Percentiles rank a stretch among this genome's conserved stretches.
These are phyloP conservation scores for Candida broadrunensis DNA, from an alignment of 805 yeast species.

Conservation along the genomic window DNA sequence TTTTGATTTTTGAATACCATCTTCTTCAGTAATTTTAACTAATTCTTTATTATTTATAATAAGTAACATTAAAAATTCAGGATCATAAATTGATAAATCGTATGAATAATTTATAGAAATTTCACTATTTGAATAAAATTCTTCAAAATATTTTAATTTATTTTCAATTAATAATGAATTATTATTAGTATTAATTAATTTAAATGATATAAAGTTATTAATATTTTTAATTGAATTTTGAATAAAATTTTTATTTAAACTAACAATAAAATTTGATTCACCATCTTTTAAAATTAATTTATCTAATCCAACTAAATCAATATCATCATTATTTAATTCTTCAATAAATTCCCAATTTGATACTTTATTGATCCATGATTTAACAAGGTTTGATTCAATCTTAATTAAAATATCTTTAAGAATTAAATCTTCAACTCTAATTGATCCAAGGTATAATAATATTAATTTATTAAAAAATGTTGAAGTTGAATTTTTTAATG, in stretches of 20 bases:
- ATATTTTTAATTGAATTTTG: slow-evolving; percentile 39
- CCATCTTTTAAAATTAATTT: slow-evolving; percentile 44
- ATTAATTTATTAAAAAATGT: slow-evolving; percentile 43
- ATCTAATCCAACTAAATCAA: slow-evolving; percentile 43
- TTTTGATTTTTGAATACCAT: slow-evolving; percentile 18
- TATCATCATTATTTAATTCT: slow-evolving; percentile 37
- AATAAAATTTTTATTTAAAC: slow-evolving; percentile 48
- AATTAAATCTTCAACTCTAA: slow-evolving; percentile 57
- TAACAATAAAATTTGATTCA: slow-evolving; percentile 46
- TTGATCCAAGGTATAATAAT: slow-evolving; percentile 61
- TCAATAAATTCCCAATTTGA: slow-evolving; percentile 63
- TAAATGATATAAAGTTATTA: not conserved
- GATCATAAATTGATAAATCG: slow-evolving; percentile 50
- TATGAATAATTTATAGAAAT: slow-evolving; percentile 17
- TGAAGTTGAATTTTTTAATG: slow-evolving; percentile 41
- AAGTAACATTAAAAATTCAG: slow-evolving; percentile 64
- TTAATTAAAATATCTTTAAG: slow-evolving; percentile 52
- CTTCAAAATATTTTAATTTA: slow-evolving; percentile 22
- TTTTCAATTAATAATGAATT: not conserved
- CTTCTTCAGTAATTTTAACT: slow-evolving; percentile 33
- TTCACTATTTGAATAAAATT: slow-evolving; percentile 20
- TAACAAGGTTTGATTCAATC: slow-evolving; percentile 52
- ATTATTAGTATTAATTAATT: not conserved
- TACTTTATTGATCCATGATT: slow-evolving; percentile 66
- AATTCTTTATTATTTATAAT: slow-evolving; percentile 65